Percentiles rank a stretch among this genome's conserved stretches.
These are phyloP conservation scores for Rusavskia elegans DNA, from an alignment of 495 filamentous ascomycete genomes.

Conservation along the genomic window DNA sequence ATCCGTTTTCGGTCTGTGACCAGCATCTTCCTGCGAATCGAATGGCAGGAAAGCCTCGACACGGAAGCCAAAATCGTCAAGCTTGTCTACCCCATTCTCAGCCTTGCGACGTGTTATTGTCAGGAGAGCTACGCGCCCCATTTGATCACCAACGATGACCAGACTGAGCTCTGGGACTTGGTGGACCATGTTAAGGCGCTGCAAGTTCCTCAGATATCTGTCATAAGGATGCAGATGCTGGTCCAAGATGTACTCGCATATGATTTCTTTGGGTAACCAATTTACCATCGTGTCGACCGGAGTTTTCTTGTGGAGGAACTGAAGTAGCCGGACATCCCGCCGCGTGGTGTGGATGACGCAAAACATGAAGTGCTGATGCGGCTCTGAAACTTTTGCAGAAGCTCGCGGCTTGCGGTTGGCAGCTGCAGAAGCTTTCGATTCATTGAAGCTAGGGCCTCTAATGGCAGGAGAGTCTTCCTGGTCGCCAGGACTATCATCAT, in stretches of 20 bases:
- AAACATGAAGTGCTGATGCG: slow-evolving; percentile 1
- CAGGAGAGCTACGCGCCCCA: slow-evolving; percentile 60
- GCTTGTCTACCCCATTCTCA: slow-evolving; percentile 14
- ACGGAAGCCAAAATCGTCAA: slow-evolving; percentile 25
- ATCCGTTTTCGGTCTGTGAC: slow-evolving; percentile 25
- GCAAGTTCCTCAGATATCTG: slow-evolving; percentile 25
- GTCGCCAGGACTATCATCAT: no score
- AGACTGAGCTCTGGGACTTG: slow-evolving; percentile 67
- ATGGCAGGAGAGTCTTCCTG: no score
- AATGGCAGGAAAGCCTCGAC: slow-evolving; percentile 43
- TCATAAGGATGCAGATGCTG: slow-evolving; percentile 23
- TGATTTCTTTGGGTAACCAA: neutral
- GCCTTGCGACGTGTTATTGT: slow-evolving; percentile 39
- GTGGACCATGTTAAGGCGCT: slow-evolving; percentile 62
- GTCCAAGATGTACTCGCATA: slow-evolving; percentile 29
- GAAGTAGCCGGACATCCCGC: slow-evolving; percentile 40
- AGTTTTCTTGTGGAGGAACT: neutral
- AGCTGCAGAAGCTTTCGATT: no score
- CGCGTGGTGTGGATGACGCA: slow-evolving; percentile 42
- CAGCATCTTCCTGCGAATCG: slow-evolving; percentile 25
- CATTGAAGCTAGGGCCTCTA: no score
- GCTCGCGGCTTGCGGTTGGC: no score
- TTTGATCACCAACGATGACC: slow-evolving; percentile 54
- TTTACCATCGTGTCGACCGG: no score
- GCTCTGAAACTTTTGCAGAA: neutral